Conservation (phyloP, 352 stramenopile species). For the Blastocystis sp. region DNA sequence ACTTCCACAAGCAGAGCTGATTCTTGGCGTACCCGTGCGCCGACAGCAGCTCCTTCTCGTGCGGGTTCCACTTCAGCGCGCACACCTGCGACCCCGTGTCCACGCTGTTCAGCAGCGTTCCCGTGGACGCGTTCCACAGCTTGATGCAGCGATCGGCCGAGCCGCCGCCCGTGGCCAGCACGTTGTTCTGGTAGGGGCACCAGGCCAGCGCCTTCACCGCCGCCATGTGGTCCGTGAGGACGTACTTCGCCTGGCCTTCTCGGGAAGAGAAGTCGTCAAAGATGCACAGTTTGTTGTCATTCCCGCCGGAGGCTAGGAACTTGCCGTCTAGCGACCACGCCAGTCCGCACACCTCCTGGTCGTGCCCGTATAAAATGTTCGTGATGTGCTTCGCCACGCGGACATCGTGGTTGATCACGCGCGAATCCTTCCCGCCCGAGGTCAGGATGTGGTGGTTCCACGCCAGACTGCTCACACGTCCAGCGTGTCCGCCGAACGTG, state of each 20-base stretch:
- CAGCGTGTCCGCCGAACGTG: slow-evolving; percentile 85
- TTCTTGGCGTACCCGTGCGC: slow-evolving; percentile 95
- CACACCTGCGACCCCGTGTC: slow-evolving; percentile 96
- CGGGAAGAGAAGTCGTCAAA: slow-evolving; percentile 79
- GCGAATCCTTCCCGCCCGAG: slow-evolving; percentile 88
- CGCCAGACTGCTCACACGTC: slow-evolving; percentile 86
- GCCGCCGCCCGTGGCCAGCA: slow-evolving; percentile 91
- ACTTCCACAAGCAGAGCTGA: slow-evolving; percentile 96
- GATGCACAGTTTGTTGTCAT: slow-evolving; percentile 94
- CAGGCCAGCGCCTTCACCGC: slow-evolving; percentile 96
- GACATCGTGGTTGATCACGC: slow-evolving; percentile 90
- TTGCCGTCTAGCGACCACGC: slow-evolving; percentile 92
- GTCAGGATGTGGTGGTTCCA: slow-evolving; percentile 92
- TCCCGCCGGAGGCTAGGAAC: slow-evolving; percentile 90
- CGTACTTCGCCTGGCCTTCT: slow-evolving; percentile 68
- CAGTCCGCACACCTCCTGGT: slow-evolving; percentile 94
- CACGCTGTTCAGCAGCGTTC: slow-evolving; percentile 87
- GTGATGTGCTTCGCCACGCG: slow-evolving; percentile 82
- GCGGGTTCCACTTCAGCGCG: slow-evolving; percentile 81
- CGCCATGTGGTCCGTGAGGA: slow-evolving; percentile 89
- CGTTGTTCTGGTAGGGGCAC: slow-evolving; percentile 93
- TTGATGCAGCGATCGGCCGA: slow-evolving; percentile 97
- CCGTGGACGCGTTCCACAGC: slow-evolving; percentile 93
- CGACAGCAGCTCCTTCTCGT: slow-evolving; percentile 86
- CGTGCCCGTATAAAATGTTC: slow-evolving; percentile 85